Base-by-base conservation (phyloP, 2,329 filamentous ascomycete genomes). In the Cercospora sp. region DNA sequence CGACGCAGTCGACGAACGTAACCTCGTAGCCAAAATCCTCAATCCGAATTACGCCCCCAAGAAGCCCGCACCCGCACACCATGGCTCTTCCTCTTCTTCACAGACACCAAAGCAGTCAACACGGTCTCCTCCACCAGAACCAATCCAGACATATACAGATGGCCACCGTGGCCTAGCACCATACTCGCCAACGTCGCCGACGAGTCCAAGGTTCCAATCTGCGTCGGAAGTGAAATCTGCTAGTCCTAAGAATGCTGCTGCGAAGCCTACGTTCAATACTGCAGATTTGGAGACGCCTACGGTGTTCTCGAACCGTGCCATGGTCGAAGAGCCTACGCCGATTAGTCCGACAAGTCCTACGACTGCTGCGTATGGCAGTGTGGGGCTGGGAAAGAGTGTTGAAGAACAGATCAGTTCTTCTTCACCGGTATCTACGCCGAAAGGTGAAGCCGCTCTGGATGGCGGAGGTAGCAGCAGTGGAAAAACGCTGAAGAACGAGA, bases 151-250 rank as follows among this genome's bases (percentile, higher is more conserved):
- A 12, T 75, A 72, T 51, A 75, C 72, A 2, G 76, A 78, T 30
- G 75, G 75, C 3, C 81, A 81, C 65, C 77, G 81, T 42, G 81
- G 81, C 12, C 72, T 83, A 10, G 74, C 71, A 5, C 76, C 75
- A 5, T 71, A 18, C 65, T 57, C 26, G 57, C 67, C 39, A 16
- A 42, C 18, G 10, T 59, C 62, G 13, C 64, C 66, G n/a, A 45
- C 65, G 2, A 60, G 42, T 30, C 55, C 61, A 16, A 33, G 36
- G 5, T 62, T 64, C 45, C 67, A 68, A 66, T 69, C 58, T 65
- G 23, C 63, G 26, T 30, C 67, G n/a, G 36, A 67, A 53, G 66
- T 67, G 16, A 66, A 66, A 31, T 39, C 60, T 20, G 31, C 64
- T 12, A 64, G 66, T 28, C 62, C 69, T 8, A 64, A 65, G 28